A percentile compares a stretch with the other conserved stretches of the same genome.
Evolutionary conservation across 306 rosid species (phyloP).

Genomic region (Sophora flavescens): DNA sequence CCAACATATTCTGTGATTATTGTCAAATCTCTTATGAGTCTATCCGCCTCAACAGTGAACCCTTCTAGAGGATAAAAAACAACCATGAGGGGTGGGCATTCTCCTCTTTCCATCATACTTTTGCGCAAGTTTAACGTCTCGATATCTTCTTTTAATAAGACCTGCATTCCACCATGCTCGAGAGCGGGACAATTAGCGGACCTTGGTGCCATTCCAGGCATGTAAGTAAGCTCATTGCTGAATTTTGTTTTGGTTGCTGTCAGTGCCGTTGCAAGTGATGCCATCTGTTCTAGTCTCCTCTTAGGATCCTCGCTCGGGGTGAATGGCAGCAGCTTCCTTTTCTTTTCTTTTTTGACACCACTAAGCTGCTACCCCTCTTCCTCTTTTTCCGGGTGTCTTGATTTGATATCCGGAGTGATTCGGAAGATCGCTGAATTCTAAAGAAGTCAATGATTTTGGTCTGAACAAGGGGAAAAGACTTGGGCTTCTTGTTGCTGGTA

Average conservation of each 20-base stretch:
- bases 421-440: constrained; percentile 63
- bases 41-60: constrained; percentile 95
- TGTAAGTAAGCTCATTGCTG: constrained; percentile 75
- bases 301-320: constrained; percentile 66
- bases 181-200: constrained; percentile 71
- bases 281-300: constrained; percentile 88
- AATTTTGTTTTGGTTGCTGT: constrained; percentile 73
- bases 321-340: constrained; percentile 67
- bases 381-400: constrained; percentile 71
- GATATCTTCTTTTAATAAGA: constrained; percentile 76
- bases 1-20: constrained; percentile 94
- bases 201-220: constrained; percentile 79
- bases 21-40: constrained; percentile 77
- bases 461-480: constrained; percentile 81
- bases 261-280: constrained; percentile 89
- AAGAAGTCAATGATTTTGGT: constrained; percentile 90
- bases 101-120: constrained; percentile 89
- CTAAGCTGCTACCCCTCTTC: constrained; percentile 62
- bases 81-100: constrained; percentile 96
- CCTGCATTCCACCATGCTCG: constrained; percentile 95
- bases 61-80: constrained; percentile 96
- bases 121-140: constrained; percentile 76
- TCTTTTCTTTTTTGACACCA: constrained; percentile 75
- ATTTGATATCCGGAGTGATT: constrained; percentile 15
- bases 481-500: constrained; percentile 49